Evolutionary conservation across 208 protist genomes (phyloP), one percentile per base, ranked within the genome.

Genomic region (Porcisia hertigi): DNA sequence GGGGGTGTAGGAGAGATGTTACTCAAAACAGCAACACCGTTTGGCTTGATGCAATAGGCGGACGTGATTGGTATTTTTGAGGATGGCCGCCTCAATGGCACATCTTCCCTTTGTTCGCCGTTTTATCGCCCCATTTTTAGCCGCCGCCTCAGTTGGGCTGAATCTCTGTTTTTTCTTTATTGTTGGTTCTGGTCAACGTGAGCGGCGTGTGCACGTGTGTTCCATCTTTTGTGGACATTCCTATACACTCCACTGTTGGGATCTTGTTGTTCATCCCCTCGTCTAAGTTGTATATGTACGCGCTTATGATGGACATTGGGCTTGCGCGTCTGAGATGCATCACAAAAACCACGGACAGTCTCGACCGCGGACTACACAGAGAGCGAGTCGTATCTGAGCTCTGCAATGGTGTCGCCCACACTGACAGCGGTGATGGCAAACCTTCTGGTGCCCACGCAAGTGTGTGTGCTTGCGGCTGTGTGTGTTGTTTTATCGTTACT

Each of bases 381-480:
- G 5, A 11, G 39, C 6, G 47, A 52, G 20, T 20, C 30, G 41
- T 18, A 66, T 41, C 20, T 7, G 4, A 11, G 36, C 1, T 41
- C 1, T 25, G 16, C n/a, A 9, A 1, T 23, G 0, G 9, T 30
- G 62, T 18, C 39, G 23, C 47, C 20, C 20, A 25, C 39, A 23
- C 16, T 3, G 62, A 66, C 1, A n/a, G 16, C 0, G 23, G 18
- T 23, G 1, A 66, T 66, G 16, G 18, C 1, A 36, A 23, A 7
- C 59, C 20, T 7, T 66, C 34, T 16, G 30, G 9, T 11, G 62
- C 34, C 62, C 30, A 23, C 36, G 23, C 20, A 69, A 36, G 41
- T 69, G 41, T 69, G 41, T 69, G 41, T 69, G 41, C 54, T 14
- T 12, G n/a, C n/a, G n/a, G n/a, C n/a, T n/a, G 41, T 63, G 36